These are phyloP conservation scores for Phytophthora pistaciae DNA, from an alignment of 352 stramenopile species.

Conservation along the genomic window DNA sequence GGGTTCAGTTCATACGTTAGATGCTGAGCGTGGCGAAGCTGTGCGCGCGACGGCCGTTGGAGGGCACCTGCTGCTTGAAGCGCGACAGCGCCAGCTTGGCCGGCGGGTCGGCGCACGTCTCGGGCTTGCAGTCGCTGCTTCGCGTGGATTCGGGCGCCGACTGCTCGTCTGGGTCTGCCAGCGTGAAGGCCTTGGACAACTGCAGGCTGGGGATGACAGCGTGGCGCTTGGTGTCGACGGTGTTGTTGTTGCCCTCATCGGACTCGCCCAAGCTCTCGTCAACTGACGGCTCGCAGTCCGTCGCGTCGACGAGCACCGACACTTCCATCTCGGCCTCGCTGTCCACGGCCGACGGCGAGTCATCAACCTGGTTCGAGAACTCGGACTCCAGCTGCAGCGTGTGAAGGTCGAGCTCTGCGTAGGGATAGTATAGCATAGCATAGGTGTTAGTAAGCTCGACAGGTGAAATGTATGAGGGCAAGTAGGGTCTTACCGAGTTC, in stretches of 20 bases:
- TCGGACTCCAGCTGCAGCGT: conserved; percentile 26
- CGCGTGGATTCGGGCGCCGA: conserved; percentile 28
- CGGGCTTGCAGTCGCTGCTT: conserved; percentile 18
- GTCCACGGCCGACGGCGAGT: conserved; percentile 33
- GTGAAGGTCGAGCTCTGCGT: conserved; percentile 43
- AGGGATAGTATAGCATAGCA: not conserved
- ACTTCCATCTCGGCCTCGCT: conserved; percentile 16
- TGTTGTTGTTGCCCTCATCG: conserved; percentile 38
- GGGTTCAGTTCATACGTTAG: conserved; percentile 12
- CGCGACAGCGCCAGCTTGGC: conserved; percentile 38
- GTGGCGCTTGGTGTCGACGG: not conserved
- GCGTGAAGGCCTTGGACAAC: conserved; percentile 28
- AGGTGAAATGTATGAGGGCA: not conserved
- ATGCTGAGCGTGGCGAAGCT: conserved; percentile 9
- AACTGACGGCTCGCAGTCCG: conserved; percentile 16
- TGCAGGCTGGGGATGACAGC: not conserved
- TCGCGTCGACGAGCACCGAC: conserved; percentile 15
- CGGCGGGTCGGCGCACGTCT: conserved; percentile 13
- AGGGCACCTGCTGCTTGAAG: conserved; percentile 67
- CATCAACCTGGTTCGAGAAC: conserved; percentile 65
- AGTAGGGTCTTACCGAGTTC: conserved; percentile 19
- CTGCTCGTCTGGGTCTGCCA: conserved; percentile 18
- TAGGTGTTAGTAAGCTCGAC: not conserved
- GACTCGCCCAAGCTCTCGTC: conserved; percentile 9
- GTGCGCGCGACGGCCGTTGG: conserved; percentile 39